phyloP scores from a whole-genome alignment of 495 filamentous ascomycete species.

The Aspergillus affinis region DNA sequence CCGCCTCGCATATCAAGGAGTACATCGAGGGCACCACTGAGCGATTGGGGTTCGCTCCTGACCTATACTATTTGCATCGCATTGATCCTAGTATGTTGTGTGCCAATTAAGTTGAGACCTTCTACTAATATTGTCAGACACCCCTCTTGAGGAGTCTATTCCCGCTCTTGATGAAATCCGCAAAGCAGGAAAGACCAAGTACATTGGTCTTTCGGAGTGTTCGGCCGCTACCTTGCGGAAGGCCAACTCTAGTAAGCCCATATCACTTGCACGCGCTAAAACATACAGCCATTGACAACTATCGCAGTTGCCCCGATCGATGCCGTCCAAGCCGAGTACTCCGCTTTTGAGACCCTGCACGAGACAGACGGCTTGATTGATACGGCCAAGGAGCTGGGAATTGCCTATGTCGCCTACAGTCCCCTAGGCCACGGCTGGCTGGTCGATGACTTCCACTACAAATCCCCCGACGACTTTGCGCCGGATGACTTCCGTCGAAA shows the following conservation, averaged over 20 bases:
- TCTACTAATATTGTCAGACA: conserved; percentile 29
- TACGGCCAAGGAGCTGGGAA: conserved; percentile 38
- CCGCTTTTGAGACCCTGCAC: conserved; percentile 50
- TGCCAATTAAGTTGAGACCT: neutral
- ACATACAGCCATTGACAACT: neutral
- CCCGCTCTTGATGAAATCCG: conserved; percentile 46
- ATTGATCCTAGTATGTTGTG: conserved; percentile 39
- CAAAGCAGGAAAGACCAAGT: conserved; percentile 47
- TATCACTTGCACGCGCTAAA: no score
- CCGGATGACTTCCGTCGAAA: conserved; percentile 43
- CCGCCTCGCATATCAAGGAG: conserved; percentile 47
- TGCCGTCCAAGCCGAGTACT: conserved; percentile 53
- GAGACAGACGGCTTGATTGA: conserved; percentile 43
- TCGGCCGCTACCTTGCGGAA: conserved; percentile 45
- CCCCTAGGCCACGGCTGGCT: conserved; percentile 49
- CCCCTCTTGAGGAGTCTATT: conserved; percentile 49
- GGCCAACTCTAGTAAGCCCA: conserved; percentile 39
- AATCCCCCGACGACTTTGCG: conserved; percentile 45
- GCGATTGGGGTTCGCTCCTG: conserved; percentile 48
- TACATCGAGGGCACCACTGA: conserved; percentile 55
- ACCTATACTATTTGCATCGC: conserved; percentile 44
- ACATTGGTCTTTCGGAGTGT: conserved; percentile 47
- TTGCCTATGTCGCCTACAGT: conserved; percentile 47
- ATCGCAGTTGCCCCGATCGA: conserved; percentile 47
- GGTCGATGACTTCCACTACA: conserved; percentile 43